Base-by-base conservation (phyloP, 192 early-diverging fungal genomes). In the Pilaira anomala region DNA sequence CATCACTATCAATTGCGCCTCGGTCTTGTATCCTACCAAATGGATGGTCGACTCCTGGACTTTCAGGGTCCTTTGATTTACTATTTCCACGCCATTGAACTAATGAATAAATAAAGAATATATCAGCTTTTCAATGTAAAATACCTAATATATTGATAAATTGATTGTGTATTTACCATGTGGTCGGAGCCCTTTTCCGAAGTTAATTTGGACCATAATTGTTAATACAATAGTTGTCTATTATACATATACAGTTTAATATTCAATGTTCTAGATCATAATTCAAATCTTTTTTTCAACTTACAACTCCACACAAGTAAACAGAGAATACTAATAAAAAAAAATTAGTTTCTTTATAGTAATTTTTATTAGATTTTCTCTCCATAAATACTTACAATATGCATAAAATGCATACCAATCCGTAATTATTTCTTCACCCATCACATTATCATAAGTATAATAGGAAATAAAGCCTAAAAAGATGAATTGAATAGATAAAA, bases 341-440 rank as follows among this genome's bases (percentile, higher is more conserved):
- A 19, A 46, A 46, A n/a, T n/a, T n/a, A n/a, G n/a, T n/a, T n/a
- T n/a, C n/a, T n/a, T n/a, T n/a, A n/a, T n/a, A n/a, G n/a, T n/a
- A n/a, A n/a, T n/a, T n/a, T n/a, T n/a, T n/a, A n/a, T n/a, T n/a
- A n/a, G n/a, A n/a, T n/a, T n/a, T n/a, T n/a, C n/a, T n/a, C n/a
- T n/a, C n/a, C n/a, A n/a, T n/a, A n/a, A n/a, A n/a, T n/a, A 21
- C 53, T 33, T 58, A 58, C 56, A 28, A 42, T 58, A 58, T 19
- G 33, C 19, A 42, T 36, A 16, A 40, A 36, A 36, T 21, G 40
- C 22, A 4, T 28, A 14, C 56, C 56, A 58, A 16, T 36, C 6
- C 24, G 4, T 14, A 4, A 18, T 46, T 13, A n/a, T 11, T 19
- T 16, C 2, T 7, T 58, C 29, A 4, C 22, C 14, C 0, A 40